Percentiles rank a stretch among this genome's conserved stretches.
phyloP scores from a whole-genome alignment of 192 early-diverging fungal genomes.

The Backusella morwellensis region DNA sequence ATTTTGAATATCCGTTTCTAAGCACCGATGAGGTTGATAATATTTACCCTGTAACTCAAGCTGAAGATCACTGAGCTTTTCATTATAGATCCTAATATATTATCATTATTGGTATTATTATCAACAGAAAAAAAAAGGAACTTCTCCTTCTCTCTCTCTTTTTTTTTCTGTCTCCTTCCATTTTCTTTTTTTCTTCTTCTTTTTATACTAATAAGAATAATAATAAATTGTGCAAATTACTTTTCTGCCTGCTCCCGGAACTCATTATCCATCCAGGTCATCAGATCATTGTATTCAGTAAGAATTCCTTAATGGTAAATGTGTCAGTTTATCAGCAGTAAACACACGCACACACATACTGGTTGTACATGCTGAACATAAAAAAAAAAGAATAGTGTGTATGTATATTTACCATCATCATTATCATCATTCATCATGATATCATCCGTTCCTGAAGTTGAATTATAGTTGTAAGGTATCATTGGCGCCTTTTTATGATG shows the following conservation, averaged over 20 bases:
- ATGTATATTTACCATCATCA: background rate
- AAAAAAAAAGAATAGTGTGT: background rate
- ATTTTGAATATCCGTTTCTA: background rate
- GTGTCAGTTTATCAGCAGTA: background rate
- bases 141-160: background rate
- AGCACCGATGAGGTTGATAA: background rate
- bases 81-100: constrained; percentile 24
- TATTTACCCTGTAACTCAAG: constrained; percentile 30
- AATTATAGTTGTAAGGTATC: background rate
- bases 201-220: background rate
- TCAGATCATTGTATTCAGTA: constrained; percentile 17
- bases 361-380: background rate
- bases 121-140: background rate
- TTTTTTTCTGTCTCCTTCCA: background rate
- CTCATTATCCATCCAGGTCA: constrained; percentile 20
- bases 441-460: background rate
- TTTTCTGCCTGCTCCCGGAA: constrained; percentile 28
- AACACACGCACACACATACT: background rate
- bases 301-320: background rate
- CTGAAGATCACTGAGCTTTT: constrained; percentile 23
- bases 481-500: background rate
- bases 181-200: background rate
- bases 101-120: background rate
- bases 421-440: background rate
- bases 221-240: constrained; percentile 7